Base-by-base conservation (phyloP, 2,329 filamentous ascomycete genomes). In the Myriangium duriaei region DNA sequence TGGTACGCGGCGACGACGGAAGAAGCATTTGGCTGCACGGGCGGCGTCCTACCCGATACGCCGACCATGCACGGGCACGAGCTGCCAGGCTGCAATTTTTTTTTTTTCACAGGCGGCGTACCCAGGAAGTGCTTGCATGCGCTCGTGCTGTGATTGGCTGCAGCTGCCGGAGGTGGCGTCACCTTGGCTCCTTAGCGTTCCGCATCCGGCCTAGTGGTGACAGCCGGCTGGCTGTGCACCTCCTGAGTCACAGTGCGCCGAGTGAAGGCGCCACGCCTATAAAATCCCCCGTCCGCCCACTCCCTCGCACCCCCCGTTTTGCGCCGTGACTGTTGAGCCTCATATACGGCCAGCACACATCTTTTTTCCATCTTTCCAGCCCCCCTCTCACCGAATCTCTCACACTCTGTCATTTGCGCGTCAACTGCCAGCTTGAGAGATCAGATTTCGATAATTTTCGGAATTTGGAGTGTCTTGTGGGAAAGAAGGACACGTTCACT, bases 281-380 rank as follows among this genome's bases (percentile, higher is more conserved):
- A 39, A 39, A 30, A 32, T 28, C 36, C 16, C 15, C 36, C 12
- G 12, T 31, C 28, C 19, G 34, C 36, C 35, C 35, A 14, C 36
- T 11, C 36, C 18, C 36, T 21, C 11, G 19, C 32, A 28, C 32
- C 17, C 11, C 12, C 16, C 11, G 15, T 21, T 33, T 39, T 39
- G 21, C 36, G 29, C 36, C 32, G 36, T 33, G 30, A 33, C 19
- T 39, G 36, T 39, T 39, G 36, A 39, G 36, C 36, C 34, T 37
- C 32, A 30, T 30, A 18, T 29, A 12, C 36, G 36, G 36, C 36
- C 36, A 39, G 32, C 36, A 32, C 30, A 13, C 30, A 33, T 14
- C 16, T 39, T 28, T 32, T 18, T 21, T 17, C 16, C 17, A 12
- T 12, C 26, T 30, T 19, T 26, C 36, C 30, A 36, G 28, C 30